Base-by-base conservation (phyloP, 2,329 filamentous ascomycete species). In the Aaosphaeria pasadenensis region DNA sequence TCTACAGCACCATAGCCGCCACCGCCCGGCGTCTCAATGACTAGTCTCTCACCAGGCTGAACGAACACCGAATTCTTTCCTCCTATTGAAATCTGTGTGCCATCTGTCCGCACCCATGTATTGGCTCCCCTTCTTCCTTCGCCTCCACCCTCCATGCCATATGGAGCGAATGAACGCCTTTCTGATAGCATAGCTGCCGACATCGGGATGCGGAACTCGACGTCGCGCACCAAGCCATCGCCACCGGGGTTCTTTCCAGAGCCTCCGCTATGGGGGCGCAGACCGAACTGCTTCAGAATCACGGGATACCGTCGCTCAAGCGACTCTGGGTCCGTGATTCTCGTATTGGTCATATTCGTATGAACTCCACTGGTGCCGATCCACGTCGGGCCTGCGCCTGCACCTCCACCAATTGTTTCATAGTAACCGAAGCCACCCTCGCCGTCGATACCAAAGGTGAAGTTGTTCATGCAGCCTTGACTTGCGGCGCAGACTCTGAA, bases 271-370 rank as follows among this genome's bases (percentile, higher is more conserved):
- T 78, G 81, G 1, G 70, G 56, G 1, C 86, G 74, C 24, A 90
- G 71, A 30, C 77, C 76, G 64, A 89, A 89, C 54, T 84, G 77
- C 7, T 82, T 75, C 35, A 90, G 70, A 2, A 90, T 67, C 1
- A 88, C 84, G 0, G 86, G 86, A 59, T 89, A 88, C 11, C 86
- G 74, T 40, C 83, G 75, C 70, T 90, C 87, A 54, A 89, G 85
- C 3, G 88, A 78, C 63, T 90, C 87, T 0, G 85, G 77, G 61
- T 90, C 87, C 0, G 87, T 89, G 61, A 89, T 89, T 17, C 86
- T 77, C 5, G 86, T 90, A 67, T 90, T 91, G 5, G 87, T 90
- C 84, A 89, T 88, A 70, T 89, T 85, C 3, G 80, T 84, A 62
- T 90, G 85, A 9, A 89, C 85, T 7, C 84, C 86, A 48, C 76